Percentiles rank a stretch among this genome's conserved stretches.
These are phyloP conservation scores for Sporothrix dimorphospora DNA, from an alignment of 2,329 filamentous ascomycete species.

Conservation along the genomic window DNA sequence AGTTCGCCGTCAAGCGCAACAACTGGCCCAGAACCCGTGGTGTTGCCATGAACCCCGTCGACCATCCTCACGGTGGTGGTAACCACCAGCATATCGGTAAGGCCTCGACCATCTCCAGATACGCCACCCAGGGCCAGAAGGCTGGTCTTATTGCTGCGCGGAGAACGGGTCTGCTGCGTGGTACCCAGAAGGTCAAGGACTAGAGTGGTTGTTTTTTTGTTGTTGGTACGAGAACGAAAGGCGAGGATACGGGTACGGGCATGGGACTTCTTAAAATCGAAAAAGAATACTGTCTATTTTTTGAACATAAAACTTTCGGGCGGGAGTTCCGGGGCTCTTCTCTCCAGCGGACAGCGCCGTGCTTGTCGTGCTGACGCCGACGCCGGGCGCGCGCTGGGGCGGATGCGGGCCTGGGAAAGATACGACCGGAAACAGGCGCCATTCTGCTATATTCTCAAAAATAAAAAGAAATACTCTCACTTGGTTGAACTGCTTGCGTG, in stretches of 20 bases:
- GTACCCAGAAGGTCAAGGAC: constrained; percentile 99
- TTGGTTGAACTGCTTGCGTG: background rate
- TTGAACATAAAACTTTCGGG: constrained; percentile 14
- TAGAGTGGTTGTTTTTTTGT: constrained; percentile 56
- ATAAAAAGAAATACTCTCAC: constrained; percentile 23
- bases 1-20: constrained; percentile 99
- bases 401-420: constrained; percentile 10
- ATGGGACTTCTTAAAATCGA: constrained; percentile 13
- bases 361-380: background rate
- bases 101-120: constrained; percentile 98
- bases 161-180: constrained; percentile 99
- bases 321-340: constrained; percentile 20
- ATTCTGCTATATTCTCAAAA: constrained; percentile 27
- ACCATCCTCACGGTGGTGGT: constrained; percentile 98
- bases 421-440: constrained; percentile 23
- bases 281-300: constrained; percentile 26
- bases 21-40: constrained; percentile 99
- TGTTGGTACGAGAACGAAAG: constrained; percentile 5
- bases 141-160: constrained; percentile 99
- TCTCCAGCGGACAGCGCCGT: constrained; percentile 18
- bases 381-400: constrained; percentile 9
- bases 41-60: constrained; percentile 99
- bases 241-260: background rate
- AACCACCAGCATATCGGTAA: constrained; percentile 99
- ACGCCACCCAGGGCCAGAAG: constrained; percentile 98